phyloP scores from a whole-genome alignment of 257 asterid genomes.

The Salvia rosmarinus region DNA sequence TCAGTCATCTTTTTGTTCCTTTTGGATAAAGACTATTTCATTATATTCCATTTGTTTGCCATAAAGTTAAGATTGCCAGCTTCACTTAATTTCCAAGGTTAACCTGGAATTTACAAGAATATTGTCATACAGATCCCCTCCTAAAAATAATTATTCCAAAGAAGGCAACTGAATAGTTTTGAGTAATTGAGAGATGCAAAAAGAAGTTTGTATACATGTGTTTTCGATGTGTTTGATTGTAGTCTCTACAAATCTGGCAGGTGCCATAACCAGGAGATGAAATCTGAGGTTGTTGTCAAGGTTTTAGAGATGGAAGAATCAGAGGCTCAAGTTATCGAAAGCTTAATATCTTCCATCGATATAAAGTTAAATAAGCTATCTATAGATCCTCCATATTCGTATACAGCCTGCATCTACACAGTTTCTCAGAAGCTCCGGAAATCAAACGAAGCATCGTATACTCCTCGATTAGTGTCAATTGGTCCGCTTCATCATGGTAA shows the following conservation, averaged over 20 bases:
- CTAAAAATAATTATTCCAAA: no score
- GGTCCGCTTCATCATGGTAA: conserved; percentile 38
- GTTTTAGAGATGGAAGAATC: background rate
- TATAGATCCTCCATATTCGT: background rate
- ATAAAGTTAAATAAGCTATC: background rate
- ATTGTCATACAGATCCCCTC: no score
- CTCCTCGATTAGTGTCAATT: conserved; percentile 39
- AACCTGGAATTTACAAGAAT: background rate
- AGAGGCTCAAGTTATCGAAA: background rate
- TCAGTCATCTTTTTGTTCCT: background rate
- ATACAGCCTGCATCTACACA: conserved; percentile 37
- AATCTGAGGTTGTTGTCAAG: background rate
- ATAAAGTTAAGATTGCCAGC: background rate
- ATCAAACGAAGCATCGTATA: conserved; percentile 34
- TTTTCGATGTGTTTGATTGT: background rate
- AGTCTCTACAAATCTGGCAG: background rate
- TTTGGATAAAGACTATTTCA: background rate
- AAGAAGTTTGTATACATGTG: background rate
- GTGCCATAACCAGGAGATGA: background rate
- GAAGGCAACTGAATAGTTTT: background rate
- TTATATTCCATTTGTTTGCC: background rate
- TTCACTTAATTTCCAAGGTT: background rate
- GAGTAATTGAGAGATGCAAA: background rate
- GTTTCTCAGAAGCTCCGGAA: conserved; percentile 38
- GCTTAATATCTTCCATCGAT: background rate